Evolutionary conservation across 805 yeast genomes (phyloP).

Genomic region (Lachancea sp.): DNA sequence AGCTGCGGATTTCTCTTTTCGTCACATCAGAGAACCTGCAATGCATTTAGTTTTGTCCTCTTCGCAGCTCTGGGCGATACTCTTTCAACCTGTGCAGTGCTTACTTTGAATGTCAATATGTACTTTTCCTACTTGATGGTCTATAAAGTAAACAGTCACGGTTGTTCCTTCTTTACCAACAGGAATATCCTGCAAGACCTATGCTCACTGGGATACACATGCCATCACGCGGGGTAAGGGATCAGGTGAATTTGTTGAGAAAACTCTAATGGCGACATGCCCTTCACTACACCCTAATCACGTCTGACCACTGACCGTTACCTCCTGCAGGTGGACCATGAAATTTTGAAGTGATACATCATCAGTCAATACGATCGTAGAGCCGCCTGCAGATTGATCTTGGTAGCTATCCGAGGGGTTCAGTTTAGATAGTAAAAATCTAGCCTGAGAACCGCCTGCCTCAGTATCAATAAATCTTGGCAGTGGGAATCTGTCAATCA

Average conservation of each 20-base stretch:
- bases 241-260: constrained; percentile 2
- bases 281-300: constrained; percentile 10
- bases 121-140: constrained; percentile 9
- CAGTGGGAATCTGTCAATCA: constrained; percentile 91
- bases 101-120: constrained; percentile 6
- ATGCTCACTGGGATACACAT: constrained; percentile 1
- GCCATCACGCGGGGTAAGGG: background rate
- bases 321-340: constrained; percentile 88
- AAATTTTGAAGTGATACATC: constrained; percentile 93
- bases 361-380: constrained; percentile 88
- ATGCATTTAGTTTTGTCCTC: too few relatives aligned
- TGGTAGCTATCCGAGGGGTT: constrained; percentile 88
- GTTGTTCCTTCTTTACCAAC: background rate
- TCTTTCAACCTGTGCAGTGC: too few relatives aligned
- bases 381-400: constrained; percentile 42
- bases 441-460: constrained; percentile 97
- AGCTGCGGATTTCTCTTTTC: too few relatives aligned
- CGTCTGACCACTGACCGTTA: constrained; percentile 58
- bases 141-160: constrained; percentile 3
- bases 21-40: too few relatives aligned
- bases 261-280: background rate
- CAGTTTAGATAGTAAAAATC: constrained; percentile 89
- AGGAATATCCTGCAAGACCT: constrained; percentile 2
- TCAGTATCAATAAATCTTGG: constrained; percentile 97
- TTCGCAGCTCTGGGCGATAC: too few relatives aligned